Evolutionary conservation across 805 yeast genomes (phyloP).

Genomic region (Ogataea henricii): DNA sequence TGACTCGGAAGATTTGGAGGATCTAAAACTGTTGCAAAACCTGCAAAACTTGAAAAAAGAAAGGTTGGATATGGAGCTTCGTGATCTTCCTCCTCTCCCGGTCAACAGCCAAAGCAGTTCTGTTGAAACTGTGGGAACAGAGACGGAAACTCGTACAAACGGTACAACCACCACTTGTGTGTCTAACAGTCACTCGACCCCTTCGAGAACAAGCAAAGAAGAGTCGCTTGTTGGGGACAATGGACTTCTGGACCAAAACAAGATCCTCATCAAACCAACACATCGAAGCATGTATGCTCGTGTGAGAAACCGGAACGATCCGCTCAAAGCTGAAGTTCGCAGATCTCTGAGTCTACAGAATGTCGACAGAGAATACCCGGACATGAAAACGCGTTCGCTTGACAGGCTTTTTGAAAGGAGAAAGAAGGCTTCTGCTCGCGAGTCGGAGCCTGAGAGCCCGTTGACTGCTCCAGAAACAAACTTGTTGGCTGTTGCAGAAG

Average conservation of each 20-base stretch:
- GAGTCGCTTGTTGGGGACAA: slow-evolving; percentile 14
- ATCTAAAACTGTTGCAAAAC: slow-evolving; percentile 4
- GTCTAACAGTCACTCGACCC: background rate
- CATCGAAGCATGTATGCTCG: slow-evolving; percentile 4
- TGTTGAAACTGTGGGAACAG: background rate
- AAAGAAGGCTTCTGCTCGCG: background rate
- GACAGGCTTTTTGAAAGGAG: background rate
- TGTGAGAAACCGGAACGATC: slow-evolving; percentile 3
- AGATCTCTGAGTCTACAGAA: slow-evolving; percentile 7
- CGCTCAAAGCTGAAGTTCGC: background rate
- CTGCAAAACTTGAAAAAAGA: slow-evolving; percentile 2
- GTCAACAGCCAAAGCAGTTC: background rate
- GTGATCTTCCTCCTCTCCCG: slow-evolving; percentile 3
- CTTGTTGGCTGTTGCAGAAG: slow-evolving; percentile 1
- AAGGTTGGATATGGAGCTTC: slow-evolving; percentile 2
- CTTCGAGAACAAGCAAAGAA: slow-evolving; percentile 3
- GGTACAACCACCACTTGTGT: background rate
- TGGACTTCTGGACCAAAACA: slow-evolving; percentile 12
- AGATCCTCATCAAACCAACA: slow-evolving; percentile 8
- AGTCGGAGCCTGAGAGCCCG: background rate
- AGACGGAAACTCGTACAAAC: background rate
- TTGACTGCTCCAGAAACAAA: background rate
- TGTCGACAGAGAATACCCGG: slow-evolving; percentile 2
- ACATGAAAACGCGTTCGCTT: background rate
- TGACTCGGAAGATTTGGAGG: slow-evolving; percentile 6